A percentile compares a stretch with the other conserved stretches of the same genome.
phyloP scores from a whole-genome alignment of 2,329 filamentous ascomycete genomes.

The Pyrenophora tritici-repentis region DNA sequence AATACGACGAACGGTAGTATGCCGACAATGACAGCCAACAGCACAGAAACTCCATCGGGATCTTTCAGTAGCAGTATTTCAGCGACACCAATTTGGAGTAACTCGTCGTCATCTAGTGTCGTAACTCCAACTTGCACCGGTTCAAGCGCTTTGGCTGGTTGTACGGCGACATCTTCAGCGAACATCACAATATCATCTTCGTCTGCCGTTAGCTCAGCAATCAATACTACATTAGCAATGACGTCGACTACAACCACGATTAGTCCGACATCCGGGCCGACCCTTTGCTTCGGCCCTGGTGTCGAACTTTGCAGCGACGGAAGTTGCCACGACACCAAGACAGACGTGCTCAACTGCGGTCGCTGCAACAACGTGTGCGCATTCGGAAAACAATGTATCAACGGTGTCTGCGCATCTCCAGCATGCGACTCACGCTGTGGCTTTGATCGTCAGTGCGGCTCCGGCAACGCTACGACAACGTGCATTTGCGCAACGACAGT shows the following conservation, averaged over 20 bases:
- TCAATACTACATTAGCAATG: not conserved
- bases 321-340: constrained; percentile 30
- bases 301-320: constrained; percentile 27
- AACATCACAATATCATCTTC: constrained; percentile 3
- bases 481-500: constrained; percentile 38
- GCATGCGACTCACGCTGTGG: constrained; percentile 39
- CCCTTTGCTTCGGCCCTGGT: constrained; percentile 21
- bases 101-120: not conserved
- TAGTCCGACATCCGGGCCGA: constrained; percentile 7
- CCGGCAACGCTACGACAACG: constrained; percentile 15
- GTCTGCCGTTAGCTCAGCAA: not conserved
- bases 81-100: not conserved
- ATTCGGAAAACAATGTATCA: constrained; percentile 31
- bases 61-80: constrained; percentile 5
- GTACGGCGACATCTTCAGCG: constrained; percentile 2
- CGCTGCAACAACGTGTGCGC: constrained; percentile 34
- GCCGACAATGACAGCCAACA: not conserved
- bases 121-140: not conserved
- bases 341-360: constrained; percentile 33
- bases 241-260: constrained; percentile 6
- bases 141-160: constrained; percentile 1
- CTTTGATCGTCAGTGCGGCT: constrained; percentile 32
- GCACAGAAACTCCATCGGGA: not conserved
- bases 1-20: constrained; percentile 1
- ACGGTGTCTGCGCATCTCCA: constrained; percentile 40